Percentiles rank a stretch among this genome's conserved stretches.
These are phyloP conservation scores for Hypoxylon sp. DNA, from an alignment of 2,329 filamentous ascomycete species.

Conservation along the genomic window DNA sequence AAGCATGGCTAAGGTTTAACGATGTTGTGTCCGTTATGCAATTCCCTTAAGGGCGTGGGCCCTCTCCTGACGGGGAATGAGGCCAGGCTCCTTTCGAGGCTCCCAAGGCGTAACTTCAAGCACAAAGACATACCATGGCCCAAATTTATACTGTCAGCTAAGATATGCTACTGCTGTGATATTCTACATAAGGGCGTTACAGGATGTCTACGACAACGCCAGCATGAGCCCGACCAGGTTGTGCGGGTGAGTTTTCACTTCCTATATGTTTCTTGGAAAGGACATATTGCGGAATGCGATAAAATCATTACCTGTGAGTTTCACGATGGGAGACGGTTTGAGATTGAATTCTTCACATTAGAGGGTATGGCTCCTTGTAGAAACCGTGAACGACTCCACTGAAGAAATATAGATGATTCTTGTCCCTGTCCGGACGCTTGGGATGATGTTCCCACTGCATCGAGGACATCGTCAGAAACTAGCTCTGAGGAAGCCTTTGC, in stretches of 20 bases:
- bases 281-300: not conserved
- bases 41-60: not conserved
- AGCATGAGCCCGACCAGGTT: not conserved
- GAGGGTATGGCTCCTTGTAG: not conserved
- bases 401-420: constrained; percentile 2
- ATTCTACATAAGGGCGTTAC: constrained; percentile 1
- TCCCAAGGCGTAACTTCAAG: not conserved
- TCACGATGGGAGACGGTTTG: not conserved
- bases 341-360: not conserved
- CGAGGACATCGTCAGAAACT: constrained; percentile 8
- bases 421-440: constrained; percentile 10
- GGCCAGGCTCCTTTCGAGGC: not conserved
- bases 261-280: constrained; percentile 1
- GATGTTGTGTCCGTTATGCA: constrained; percentile 7
- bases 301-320: not conserved
- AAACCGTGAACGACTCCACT: not conserved
- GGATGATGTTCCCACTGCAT: constrained; percentile 5
- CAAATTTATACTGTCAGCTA: not conserved
- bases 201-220: not conserved
- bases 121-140: constrained; percentile 1
- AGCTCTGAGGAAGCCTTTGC: constrained; percentile 10
- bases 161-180: constrained; percentile 6
- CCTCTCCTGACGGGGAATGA: not conserved
- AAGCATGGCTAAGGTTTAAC: not conserved
- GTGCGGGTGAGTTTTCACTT: not conserved